These are phyloP conservation scores for Volvox reticuliferus DNA, from an alignment of 139 green algal species.

Conservation along the genomic window DNA sequence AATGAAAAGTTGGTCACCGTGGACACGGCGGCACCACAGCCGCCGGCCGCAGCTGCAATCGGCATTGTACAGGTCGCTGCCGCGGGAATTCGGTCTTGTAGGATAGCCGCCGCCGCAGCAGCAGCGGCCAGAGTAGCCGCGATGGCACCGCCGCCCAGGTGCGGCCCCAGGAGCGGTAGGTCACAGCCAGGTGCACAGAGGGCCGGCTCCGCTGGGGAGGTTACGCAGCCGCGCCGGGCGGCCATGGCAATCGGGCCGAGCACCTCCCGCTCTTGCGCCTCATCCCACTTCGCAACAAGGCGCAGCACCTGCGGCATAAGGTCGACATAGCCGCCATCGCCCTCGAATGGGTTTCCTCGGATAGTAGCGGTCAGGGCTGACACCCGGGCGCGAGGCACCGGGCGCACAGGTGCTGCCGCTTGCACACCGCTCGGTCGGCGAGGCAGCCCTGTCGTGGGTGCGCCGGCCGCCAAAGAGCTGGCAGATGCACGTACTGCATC, in stretches of 20 bases:
- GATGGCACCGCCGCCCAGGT: not conserved
- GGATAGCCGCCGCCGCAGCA: not conserved
- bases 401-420: not conserved
- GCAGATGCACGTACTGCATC: no score
- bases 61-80: not conserved
- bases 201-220: not conserved
- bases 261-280: not conserved
- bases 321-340: conserved; percentile 24
- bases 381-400: not conserved
- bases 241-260: conserved; percentile 31
- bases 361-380: conserved; percentile 37
- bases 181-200: not conserved
- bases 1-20: not conserved
- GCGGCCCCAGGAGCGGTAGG: not conserved
- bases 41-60: conserved; percentile 12
- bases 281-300: conserved; percentile 15
- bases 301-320: conserved; percentile 32
- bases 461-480: no score
- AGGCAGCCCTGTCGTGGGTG: no score
- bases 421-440: conserved; percentile 25
- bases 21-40: not conserved
- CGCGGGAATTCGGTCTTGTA: not conserved
- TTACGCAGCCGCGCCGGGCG: not conserved
- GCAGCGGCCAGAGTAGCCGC: not conserved
- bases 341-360: conserved; percentile 16